A percentile compares a stretch with the other conserved stretches of the same genome.
Evolutionary conservation across 2,329 filamentous ascomycete genomes (phyloP).

Genomic region (Fusarium sp.): DNA sequence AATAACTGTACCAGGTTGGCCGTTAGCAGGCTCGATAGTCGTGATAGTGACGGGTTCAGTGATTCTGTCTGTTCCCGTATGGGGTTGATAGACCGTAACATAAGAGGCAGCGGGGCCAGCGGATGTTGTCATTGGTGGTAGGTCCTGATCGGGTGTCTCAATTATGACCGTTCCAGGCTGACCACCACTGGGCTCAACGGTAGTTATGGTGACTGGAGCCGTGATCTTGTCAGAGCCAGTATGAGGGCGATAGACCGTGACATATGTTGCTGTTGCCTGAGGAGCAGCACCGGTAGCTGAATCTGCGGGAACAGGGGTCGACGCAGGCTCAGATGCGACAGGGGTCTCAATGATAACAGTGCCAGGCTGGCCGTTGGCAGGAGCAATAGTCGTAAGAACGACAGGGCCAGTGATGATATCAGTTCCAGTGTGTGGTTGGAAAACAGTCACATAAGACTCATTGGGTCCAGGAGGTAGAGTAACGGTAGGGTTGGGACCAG

Average conservation of each 20-base stretch:
- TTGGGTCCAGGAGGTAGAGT: conserved; percentile 22
- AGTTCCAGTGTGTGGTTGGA: conserved; percentile 21
- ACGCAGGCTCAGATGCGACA: not conserved
- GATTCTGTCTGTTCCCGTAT: conserved; percentile 18
- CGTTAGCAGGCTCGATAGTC: conserved; percentile 21
- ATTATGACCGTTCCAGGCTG: conserved; percentile 33
- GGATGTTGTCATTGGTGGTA: conserved; percentile 25
- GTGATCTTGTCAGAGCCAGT: conserved; percentile 23
- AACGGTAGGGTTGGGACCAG: conserved; percentile 19
- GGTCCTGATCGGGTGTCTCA: conserved; percentile 24
- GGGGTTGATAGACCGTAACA: conserved; percentile 26
- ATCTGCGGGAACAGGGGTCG: conserved; percentile 3
- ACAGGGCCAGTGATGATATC: conserved; percentile 21
- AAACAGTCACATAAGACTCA: conserved; percentile 28
- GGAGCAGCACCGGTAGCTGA: not conserved
- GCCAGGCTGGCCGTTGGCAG: conserved; percentile 16
- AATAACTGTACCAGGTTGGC: conserved; percentile 31
- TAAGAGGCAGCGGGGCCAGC: conserved; percentile 20
- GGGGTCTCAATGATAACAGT: conserved; percentile 33
- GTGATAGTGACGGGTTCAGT: conserved; percentile 26
- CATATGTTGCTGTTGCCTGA: conserved; percentile 17
- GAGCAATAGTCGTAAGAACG: conserved; percentile 21
- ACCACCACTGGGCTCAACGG: conserved; percentile 14
- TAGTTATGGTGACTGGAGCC: conserved; percentile 16
- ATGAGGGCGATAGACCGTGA: conserved; percentile 32